Evolutionary conservation across 169 alveolate species (phyloP).

Genomic region (Eimeria maxima): DNA sequence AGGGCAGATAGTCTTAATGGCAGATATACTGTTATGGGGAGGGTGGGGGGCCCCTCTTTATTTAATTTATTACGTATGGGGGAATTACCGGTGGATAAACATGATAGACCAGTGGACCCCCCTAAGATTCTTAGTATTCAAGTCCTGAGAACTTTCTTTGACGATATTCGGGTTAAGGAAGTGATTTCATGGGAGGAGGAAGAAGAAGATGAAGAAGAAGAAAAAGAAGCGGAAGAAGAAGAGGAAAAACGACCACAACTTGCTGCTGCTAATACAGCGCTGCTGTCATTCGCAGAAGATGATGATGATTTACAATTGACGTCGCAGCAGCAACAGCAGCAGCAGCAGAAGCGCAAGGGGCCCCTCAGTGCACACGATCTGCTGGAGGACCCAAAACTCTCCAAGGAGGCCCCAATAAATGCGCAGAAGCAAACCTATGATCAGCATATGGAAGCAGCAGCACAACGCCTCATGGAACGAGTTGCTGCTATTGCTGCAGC

Average conservation of each 20-base stretch:
- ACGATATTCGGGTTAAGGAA: background rate
- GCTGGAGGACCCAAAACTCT: conserved; percentile 66
- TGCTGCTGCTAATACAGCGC: conserved; percentile 9
- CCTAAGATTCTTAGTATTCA: conserved; percentile 88
- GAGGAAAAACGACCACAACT: conserved; percentile 37
- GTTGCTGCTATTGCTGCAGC: conserved; percentile 26
- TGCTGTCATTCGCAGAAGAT: conserved; percentile 67
- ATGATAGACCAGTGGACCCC: conserved; percentile 90
- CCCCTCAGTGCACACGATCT: conserved; percentile 77
- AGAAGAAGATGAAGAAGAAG: background rate
- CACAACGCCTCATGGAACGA: conserved; percentile 38
- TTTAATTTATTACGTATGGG: conserved; percentile 89
- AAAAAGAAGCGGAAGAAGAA: conserved; percentile 5
- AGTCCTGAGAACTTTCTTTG: conserved; percentile 75
- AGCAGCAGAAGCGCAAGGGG: conserved; percentile 1
- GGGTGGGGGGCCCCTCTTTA: conserved; percentile 89
- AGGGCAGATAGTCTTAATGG: conserved; percentile 67
- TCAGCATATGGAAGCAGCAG: conserved; percentile 35
- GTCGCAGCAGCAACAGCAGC: background rate
- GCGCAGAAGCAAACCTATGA: background rate
- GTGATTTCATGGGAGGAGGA: background rate
- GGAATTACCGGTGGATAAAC: conserved; percentile 88
- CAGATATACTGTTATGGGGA: conserved; percentile 76
- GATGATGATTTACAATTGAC: conserved; percentile 37
- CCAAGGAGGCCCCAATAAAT: background rate